A percentile compares a stretch with the other conserved stretches of the same genome.
phyloP scores from a whole-genome alignment of 441 rosid species.

The Lepidium campestre region DNA sequence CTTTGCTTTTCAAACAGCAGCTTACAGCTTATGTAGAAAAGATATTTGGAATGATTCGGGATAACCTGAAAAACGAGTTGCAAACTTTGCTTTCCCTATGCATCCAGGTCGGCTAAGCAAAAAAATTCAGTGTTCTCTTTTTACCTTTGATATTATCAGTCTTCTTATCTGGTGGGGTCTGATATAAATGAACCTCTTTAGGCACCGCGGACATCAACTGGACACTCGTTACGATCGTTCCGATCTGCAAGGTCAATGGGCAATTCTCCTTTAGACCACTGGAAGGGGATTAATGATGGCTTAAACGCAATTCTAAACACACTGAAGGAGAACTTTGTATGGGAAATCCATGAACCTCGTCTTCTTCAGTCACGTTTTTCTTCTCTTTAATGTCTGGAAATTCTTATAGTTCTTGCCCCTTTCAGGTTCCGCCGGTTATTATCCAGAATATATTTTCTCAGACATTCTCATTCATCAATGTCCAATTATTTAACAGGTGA shows the following conservation, averaged over 20 bases:
- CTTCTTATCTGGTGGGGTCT: constrained; percentile 1
- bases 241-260: constrained; percentile 32
- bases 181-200: constrained; percentile 26
- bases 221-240: constrained; percentile 6
- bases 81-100: constrained; percentile 61
- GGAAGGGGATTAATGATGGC: constrained; percentile 71
- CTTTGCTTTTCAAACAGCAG: constrained; percentile 86
- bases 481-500: constrained; percentile 80
- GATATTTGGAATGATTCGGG: constrained; percentile 87
- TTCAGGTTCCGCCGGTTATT: constrained; percentile 79
- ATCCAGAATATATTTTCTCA: constrained; percentile 78
- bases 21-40: constrained; percentile 90
- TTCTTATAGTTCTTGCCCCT: constrained; percentile 6
- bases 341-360: constrained; percentile 19
- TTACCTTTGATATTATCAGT: background rate
- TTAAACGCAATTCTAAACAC: constrained; percentile 64
- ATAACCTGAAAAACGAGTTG: constrained; percentile 83
- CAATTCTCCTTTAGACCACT: constrained; percentile 67
- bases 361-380: constrained; percentile 10
- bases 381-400: constrained; percentile 12
- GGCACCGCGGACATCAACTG: constrained; percentile 83
- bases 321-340: constrained; percentile 79
- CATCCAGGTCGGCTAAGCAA: constrained; percentile 62
- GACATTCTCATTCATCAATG: constrained; percentile 80
- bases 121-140: background rate